phyloP scores from a whole-genome alignment of 768 basidiomycete genomes.

The Chalciporus piperatus region DNA sequence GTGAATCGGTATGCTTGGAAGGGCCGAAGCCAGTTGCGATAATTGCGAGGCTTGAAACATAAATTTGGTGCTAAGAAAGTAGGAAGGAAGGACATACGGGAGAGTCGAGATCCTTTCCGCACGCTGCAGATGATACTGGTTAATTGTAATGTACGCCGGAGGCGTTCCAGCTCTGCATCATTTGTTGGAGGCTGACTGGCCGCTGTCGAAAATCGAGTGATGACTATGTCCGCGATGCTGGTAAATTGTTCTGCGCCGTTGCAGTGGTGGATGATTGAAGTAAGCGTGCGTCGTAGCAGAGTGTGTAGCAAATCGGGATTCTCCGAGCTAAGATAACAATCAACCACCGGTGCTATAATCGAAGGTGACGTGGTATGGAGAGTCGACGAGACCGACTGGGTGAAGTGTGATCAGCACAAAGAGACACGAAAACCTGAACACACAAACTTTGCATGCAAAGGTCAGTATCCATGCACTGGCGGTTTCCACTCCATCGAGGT shows the following conservation, averaged over 20 bases:
- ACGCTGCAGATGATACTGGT: conserved; percentile 57
- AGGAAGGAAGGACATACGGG: conserved; percentile 41
- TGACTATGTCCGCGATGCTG: conserved; percentile 51
- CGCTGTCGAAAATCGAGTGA: conserved; percentile 35
- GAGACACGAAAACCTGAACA: conserved; percentile 4
- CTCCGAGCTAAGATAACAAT: conserved; percentile 46
- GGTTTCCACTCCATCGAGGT: conserved; percentile 52
- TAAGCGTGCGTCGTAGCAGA: conserved; percentile 69
- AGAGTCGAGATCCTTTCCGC: conserved; percentile 67
- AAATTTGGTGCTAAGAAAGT: conserved; percentile 1
- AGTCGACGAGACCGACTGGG: conserved; percentile 76
- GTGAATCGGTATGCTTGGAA: conserved; percentile 27
- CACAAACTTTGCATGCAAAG: conserved; percentile 70
- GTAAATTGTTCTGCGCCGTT: conserved; percentile 65
- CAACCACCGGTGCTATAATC: conserved; percentile 57
- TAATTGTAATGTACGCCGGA: conserved; percentile 55
- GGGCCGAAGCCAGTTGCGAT: conserved; percentile 31
- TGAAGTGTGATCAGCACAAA: not conserved
- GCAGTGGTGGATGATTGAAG: conserved; percentile 82
- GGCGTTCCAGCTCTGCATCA: conserved; percentile 32
- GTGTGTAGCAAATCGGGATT: conserved; percentile 44
- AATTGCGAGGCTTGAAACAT: conserved; percentile 35
- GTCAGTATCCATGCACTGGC: conserved; percentile 73
- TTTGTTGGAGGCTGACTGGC: conserved; percentile 2
- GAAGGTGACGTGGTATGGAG: conserved; percentile 74